These are phyloP conservation scores for Leccinum ochraceum DNA, from an alignment of 768 basidiomycete genomes.

Conservation along the genomic window DNA sequence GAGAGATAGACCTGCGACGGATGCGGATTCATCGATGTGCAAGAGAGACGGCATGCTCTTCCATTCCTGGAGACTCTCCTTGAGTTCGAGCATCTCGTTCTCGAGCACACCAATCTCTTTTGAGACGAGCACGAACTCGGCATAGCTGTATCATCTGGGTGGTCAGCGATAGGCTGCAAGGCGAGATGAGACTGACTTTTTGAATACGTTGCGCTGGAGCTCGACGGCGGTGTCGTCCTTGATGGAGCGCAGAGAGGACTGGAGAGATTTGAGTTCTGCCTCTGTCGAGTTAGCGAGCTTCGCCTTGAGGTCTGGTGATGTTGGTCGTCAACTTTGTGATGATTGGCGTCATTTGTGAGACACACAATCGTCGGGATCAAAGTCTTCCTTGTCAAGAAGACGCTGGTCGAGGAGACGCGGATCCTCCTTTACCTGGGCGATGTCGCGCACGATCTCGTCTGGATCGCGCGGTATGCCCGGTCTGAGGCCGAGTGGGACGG, in stretches of 20 bases:
- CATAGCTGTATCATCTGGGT: constrained; percentile 61
- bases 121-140: constrained; percentile 94
- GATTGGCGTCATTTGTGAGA: constrained; percentile 9
- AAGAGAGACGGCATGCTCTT: constrained; percentile 92
- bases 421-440: constrained; percentile 49
- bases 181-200: constrained; percentile 59
- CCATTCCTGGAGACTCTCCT: constrained; percentile 93
- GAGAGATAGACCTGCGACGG: constrained; percentile 46
- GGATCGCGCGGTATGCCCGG: constrained; percentile 38
- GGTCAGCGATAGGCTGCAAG: constrained; percentile 9
- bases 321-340: constrained; percentile 3
- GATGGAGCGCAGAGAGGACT: constrained; percentile 69
- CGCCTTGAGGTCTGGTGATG: constrained; percentile 64
- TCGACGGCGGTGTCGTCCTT: constrained; percentile 77
- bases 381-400: constrained; percentile 72
- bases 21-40: constrained; percentile 83
- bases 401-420: constrained; percentile 58
- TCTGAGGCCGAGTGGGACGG: constrained; percentile 48
- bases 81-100: constrained; percentile 97
- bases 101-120: constrained; percentile 97
- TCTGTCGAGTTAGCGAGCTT: constrained; percentile 90
- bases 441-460: constrained; percentile 52
- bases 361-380: constrained; percentile 90
- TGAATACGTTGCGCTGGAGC: constrained; percentile 90
- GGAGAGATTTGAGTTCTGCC: constrained; percentile 72